Evolutionary conservation across 1,284 basidiomycete genomes (phyloP), one percentile per base, ranked within the genome.

Genomic region (Ganoderma leucocontextum): DNA sequence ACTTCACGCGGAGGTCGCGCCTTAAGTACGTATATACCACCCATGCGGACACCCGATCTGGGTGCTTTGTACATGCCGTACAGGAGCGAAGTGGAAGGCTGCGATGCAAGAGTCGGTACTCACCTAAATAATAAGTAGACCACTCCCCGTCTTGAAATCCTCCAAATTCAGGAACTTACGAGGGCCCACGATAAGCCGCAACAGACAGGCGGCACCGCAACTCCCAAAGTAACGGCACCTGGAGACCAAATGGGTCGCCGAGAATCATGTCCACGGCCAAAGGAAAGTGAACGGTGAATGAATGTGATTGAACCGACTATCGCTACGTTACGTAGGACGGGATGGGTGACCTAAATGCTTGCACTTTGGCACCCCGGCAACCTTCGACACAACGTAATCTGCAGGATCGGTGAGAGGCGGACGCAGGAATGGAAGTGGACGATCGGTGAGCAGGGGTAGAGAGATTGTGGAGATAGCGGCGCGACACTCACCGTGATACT

Each of bases 401-500:
- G 53, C 4, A 25, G 25, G 12, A 53, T 25, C 12, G 29, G 52
- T 53, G 29, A 53, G 29, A 33, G 25, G 52, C 3, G n/a, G 29
- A 47, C 44, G 9, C 44, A 47, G 22, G 25, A 29, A 29, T 7
- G 52, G 29, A 13, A 33, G 22, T 41, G 58, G 36, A 41, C 35
- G 62, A 68, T 64, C 58, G 62, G 47, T 63, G 57, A 63, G 59
- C 52, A 44, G 61, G 59, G 58, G 66, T 38, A 47, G 44, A 10
- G 44, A 47, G 53, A 60, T 60, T 29, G 47, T 35, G 66, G 62
- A 68, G 66, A 68, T 68, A 64, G 64, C 58, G 47, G 33, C 8
- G 33, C 35, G 33, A 36, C 17, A 59, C 60, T n/a, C 42, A 66
- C 65, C 66, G 53, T 42, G 15, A 44, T 57, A 55, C 44, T 58